Percentiles rank a stretch among this genome's conserved stretches.
phyloP scores from a whole-genome alignment of 108 stramenopile species.

The Discostella pseudostelligera region DNA sequence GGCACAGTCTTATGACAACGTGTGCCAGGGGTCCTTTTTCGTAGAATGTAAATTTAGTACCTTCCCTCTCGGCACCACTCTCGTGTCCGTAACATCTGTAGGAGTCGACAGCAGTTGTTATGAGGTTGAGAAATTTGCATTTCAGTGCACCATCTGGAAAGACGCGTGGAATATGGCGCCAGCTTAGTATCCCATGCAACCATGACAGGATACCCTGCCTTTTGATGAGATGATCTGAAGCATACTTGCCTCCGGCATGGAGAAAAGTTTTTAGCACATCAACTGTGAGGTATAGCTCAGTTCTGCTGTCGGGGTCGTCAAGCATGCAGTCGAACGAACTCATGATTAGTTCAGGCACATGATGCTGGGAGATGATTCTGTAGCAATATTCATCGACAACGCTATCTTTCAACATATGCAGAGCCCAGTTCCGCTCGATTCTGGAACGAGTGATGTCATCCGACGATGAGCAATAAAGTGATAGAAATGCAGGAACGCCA shows the following conservation, averaged over 20 bases:
- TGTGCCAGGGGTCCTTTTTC: constrained; percentile 38
- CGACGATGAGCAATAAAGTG: constrained; percentile 73
- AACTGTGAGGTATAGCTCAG: constrained; percentile 34
- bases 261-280: constrained; percentile 35
- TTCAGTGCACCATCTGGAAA: constrained; percentile 30
- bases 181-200: constrained; percentile 48
- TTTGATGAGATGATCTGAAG: constrained; percentile 39
- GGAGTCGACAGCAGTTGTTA: constrained; percentile 33
- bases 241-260: constrained; percentile 31
- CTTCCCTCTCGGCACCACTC: background rate
- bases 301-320: constrained; percentile 22
- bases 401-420: constrained; percentile 64
- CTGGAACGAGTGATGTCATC: constrained; percentile 53
- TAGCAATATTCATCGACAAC: constrained; percentile 65
- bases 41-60: constrained; percentile 10
- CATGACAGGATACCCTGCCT: constrained; percentile 48
- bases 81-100: background rate
- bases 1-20: constrained; percentile 34
- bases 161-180: constrained; percentile 33
- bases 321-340: constrained; percentile 53
- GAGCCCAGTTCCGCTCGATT: constrained; percentile 71
- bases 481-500: constrained; percentile 75
- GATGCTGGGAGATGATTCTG: constrained; percentile 58
- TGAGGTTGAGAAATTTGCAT: constrained; percentile 34
- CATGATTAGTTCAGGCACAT: constrained; percentile 77